Evolutionary conservation across 2,329 filamentous ascomycete genomes (phyloP).

Genomic region (Alternaria sp.): DNA sequence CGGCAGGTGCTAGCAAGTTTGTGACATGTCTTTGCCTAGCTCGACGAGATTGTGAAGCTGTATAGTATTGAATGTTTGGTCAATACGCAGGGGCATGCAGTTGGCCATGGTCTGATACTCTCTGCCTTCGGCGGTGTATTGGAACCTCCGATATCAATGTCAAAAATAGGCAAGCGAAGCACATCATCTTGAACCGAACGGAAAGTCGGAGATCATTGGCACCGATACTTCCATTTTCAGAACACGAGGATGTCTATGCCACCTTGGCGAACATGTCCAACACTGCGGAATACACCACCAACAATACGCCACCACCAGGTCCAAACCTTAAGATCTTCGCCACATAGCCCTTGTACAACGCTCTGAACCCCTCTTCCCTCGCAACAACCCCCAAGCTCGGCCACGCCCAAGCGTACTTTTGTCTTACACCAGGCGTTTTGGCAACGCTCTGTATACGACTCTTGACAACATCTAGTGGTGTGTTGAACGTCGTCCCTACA

Average conservation of each 20-base stretch:
- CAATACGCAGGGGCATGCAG: not conserved
- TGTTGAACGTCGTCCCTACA: conserved; percentile 40
- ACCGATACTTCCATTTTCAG: not conserved
- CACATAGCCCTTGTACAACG: conserved; percentile 41
- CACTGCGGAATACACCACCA: conserved; percentile 39
- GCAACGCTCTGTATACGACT: conserved; percentile 42
- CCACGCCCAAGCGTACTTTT: conserved; percentile 41
- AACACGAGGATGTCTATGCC: conserved; percentile 6
- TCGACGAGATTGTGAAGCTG: not conserved
- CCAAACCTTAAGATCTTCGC: conserved; percentile 42
- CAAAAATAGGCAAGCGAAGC: not conserved
- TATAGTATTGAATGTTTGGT: not conserved
- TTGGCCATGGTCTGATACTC: not conserved
- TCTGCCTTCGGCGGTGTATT: not conserved
- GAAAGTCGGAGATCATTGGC: not conserved
- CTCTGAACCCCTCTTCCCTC: conserved; percentile 35
- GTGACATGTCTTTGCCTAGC: not conserved
- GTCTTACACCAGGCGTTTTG: conserved; percentile 28
- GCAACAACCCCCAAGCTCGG: conserved; percentile 34
- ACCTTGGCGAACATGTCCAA: conserved; percentile 27
- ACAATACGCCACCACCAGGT: conserved; percentile 36
- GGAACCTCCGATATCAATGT: not conserved
- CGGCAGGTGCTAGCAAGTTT: not conserved
- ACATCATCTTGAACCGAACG: not conserved
- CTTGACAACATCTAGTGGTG: conserved; percentile 41